A percentile compares a stretch with the other conserved stretches of the same genome.
These are phyloP conservation scores for Beauveria medogensis DNA, from an alignment of 2,329 filamentous ascomycete genomes.

Conservation along the genomic window DNA sequence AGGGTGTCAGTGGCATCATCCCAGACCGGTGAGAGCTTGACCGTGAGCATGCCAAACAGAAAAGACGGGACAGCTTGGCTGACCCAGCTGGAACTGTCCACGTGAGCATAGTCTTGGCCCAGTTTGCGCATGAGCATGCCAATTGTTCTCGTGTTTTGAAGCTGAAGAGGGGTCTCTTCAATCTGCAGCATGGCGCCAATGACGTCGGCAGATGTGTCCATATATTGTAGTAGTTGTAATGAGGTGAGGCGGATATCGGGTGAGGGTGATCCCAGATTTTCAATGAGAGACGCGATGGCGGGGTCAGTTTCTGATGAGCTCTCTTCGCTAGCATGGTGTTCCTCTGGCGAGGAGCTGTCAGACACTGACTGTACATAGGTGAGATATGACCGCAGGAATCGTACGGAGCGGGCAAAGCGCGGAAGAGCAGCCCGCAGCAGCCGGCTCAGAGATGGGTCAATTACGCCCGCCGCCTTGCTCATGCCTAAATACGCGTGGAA, in stretches of 20 bases:
- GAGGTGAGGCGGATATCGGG: conserved; percentile 67
- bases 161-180: conserved; percentile 68
- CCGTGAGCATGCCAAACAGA: conserved; percentile 81
- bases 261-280: conserved; percentile 67
- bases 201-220: conserved; percentile 31
- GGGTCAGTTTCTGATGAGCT: conserved; percentile 44
- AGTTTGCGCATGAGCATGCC: conserved; percentile 83
- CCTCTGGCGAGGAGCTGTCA: conserved; percentile 2
- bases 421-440: conserved; percentile 58
- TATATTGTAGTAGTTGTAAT: conserved; percentile 59
- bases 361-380: conserved; percentile 41
- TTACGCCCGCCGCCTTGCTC: conserved; percentile 47
- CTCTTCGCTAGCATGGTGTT: conserved; percentile 9
- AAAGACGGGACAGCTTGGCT: conserved; percentile 68
- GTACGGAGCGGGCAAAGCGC: conserved; percentile 54
- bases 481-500: conserved; percentile 66
- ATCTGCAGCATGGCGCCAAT: conserved; percentile 60
- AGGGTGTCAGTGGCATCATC: conserved; percentile 72
- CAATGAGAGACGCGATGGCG: conserved; percentile 57
- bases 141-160: conserved; percentile 63
- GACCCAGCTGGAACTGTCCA: conserved; percentile 56
- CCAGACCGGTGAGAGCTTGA: conserved; percentile 79
- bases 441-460: conserved; percentile 55
- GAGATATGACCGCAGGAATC: conserved; percentile 57
- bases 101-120: conserved; percentile 51